Percentiles rank a stretch among this genome's conserved stretches.
Conservation (phyloP, 2,329 filamentous ascomycete species). For the Penicillium sp. region DNA sequence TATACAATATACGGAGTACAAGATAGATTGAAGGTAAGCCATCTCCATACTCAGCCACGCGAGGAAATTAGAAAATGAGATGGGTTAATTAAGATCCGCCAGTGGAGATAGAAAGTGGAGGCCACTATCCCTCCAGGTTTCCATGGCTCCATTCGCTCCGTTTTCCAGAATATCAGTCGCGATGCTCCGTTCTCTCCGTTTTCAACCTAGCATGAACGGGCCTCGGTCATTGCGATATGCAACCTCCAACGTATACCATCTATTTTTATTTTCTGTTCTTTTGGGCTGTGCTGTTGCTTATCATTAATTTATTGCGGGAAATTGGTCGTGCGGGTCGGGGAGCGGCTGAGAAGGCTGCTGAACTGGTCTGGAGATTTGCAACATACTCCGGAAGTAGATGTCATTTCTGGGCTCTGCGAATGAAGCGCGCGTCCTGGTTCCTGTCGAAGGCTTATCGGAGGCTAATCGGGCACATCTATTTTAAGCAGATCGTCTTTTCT, state of each 20-base stretch:
- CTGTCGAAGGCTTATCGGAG: neutral
- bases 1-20: neutral
- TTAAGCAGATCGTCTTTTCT: neutral
- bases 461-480: neutral
- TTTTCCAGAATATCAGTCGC: conserved; percentile 11
- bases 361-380: neutral
- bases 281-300: conserved; percentile 4
- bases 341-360: neutral
- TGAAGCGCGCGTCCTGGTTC: neutral
- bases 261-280: neutral
- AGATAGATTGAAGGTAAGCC: neutral
- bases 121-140: conserved; percentile 21
- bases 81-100: conserved; percentile 22
- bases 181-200: neutral
- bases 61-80: conserved; percentile 12
- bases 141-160: conserved; percentile 6
- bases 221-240: neutral
- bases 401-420: neutral
- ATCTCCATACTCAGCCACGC: conserved; percentile 9
- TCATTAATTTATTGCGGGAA: neutral
- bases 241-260: too few relatives aligned
- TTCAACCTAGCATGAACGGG: neutral
- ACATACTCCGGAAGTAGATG: too few relatives aligned
- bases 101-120: conserved; percentile 19
- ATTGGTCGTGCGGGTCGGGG: neutral